phyloP scores from a whole-genome alignment of 148 eudicot genomes.

The Diospyros kaki region DNA sequence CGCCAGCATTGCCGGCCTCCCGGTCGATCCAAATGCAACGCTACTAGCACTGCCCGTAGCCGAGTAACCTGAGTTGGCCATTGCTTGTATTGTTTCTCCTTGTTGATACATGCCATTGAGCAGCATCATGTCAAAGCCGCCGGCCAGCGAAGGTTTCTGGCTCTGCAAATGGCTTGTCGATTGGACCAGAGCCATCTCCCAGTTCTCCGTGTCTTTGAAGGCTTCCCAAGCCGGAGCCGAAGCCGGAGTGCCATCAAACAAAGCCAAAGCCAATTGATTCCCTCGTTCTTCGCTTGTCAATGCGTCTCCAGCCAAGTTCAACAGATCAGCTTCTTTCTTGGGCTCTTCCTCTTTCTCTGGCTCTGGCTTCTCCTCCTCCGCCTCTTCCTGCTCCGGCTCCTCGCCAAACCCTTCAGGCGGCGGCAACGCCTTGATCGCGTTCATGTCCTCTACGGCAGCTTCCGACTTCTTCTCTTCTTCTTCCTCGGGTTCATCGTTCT shows the following conservation, averaged over 20 bases:
- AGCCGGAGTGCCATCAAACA: conserved; percentile 43
- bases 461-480: conserved; percentile 20
- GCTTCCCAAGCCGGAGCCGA: conserved; percentile 59
- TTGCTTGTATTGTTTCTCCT: conserved; percentile 37
- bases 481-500: conserved; percentile 19
- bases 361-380: conserved; percentile 12
- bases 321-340: conserved; percentile 47
- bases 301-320: conserved; percentile 50
- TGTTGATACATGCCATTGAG: conserved; percentile 81
- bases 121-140: conserved; percentile 62
- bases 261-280: conserved; percentile 58
- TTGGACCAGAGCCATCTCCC: conserved; percentile 77
- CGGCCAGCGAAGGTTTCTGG: conserved; percentile 53
- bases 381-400: conserved; percentile 15
- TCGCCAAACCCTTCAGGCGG: conserved; percentile 42
- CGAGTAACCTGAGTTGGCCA: conserved; percentile 26
- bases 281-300: conserved; percentile 42
- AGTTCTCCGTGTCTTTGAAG: conserved; percentile 46
- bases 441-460: conserved; percentile 43
- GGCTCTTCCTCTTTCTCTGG: background rate
- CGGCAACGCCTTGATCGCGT: conserved; percentile 65
- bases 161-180: conserved; percentile 64
- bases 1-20: conserved; percentile 59
- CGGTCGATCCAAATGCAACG: conserved; percentile 60
- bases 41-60: conserved; percentile 87